Conservation (phyloP, 305 asterid genomes). For the Ilex paraguariensis region DNA sequence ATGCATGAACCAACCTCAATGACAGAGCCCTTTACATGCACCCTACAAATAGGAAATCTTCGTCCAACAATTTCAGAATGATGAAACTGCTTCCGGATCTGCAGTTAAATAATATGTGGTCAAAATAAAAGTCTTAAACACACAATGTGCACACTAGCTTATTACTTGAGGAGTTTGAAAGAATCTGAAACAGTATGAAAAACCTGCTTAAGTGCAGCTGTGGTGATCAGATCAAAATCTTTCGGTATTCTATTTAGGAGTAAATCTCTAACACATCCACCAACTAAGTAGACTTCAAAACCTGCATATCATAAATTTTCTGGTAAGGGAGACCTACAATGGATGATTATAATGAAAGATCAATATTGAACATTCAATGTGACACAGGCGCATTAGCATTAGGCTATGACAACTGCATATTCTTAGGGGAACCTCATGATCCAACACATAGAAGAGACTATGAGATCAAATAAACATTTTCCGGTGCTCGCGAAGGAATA, state of each 20-base stretch:
- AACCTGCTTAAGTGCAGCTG: constrained; percentile 71
- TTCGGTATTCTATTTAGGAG: constrained; percentile 77
- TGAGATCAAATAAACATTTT: background rate
- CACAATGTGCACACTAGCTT: background rate
- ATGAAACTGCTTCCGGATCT: constrained; percentile 51
- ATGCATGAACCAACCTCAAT: constrained; percentile 67
- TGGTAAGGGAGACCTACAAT: constrained; percentile 14
- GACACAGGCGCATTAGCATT: too few relatives aligned
- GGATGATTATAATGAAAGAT: too few relatives aligned
- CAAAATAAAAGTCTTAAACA: background rate
- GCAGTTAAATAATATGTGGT: constrained; percentile 11
- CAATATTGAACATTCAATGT: too few relatives aligned
- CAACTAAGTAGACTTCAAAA: constrained; percentile 82
- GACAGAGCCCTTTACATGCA: constrained; percentile 38
- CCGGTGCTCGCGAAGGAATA: background rate
- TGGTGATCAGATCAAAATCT: constrained; percentile 84
- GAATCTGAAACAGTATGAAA: constrained; percentile 14
- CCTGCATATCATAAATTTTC: constrained; percentile 48
- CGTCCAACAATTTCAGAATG: constrained; percentile 59
- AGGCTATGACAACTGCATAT: too few relatives aligned
- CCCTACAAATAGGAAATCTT: constrained; percentile 86
- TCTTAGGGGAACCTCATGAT: too few relatives aligned
- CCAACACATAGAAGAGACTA: too few relatives aligned
- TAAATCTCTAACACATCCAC: constrained; percentile 94
- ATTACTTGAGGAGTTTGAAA: constrained; percentile 1